These are phyloP conservation scores for Teunomyces funiuensis DNA, from an alignment of 805 yeast species.

Conservation along the genomic window DNA sequence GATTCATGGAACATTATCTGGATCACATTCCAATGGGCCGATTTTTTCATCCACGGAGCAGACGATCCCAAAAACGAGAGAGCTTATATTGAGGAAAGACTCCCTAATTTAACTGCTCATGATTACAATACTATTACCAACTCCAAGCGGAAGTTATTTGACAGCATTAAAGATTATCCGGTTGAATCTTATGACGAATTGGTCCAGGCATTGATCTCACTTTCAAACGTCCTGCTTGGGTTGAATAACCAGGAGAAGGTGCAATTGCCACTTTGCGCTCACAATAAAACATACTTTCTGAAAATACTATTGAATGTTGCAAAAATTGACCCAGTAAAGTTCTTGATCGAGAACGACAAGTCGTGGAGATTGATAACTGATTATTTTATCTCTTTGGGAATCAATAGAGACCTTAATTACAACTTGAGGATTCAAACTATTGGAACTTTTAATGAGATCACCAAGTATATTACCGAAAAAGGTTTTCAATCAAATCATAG, in stretches of 20 bases:
- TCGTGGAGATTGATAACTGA: constrained; percentile 51
- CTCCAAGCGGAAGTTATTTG: constrained; percentile 60
- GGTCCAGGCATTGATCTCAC: constrained; percentile 43
- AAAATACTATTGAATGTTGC: constrained; percentile 53
- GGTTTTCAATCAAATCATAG: constrained; percentile 33
- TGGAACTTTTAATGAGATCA: constrained; percentile 51
- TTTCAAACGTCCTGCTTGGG: constrained; percentile 30
- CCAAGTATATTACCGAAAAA: constrained; percentile 38
- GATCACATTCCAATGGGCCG: constrained; percentile 76
- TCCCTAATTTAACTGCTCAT: constrained; percentile 38
- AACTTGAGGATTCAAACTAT: constrained; percentile 51
- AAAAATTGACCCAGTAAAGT: constrained; percentile 51
- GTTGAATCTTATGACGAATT: constrained; percentile 50
- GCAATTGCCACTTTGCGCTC: constrained; percentile 41
- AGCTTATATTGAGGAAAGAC: constrained; percentile 16
- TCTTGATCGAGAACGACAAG: constrained; percentile 40
- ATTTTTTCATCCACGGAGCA: constrained; percentile 64
- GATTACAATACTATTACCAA: constrained; percentile 55
- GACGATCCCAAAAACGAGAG: constrained; percentile 38
- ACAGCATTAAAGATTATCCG: constrained; percentile 59
- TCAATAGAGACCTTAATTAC: constrained; percentile 39
- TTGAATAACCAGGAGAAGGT: neutral
- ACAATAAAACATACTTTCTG: constrained; percentile 56
- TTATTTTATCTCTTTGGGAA: constrained; percentile 46
- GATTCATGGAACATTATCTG: constrained; percentile 61